Percentiles rank a stretch among this genome's conserved stretches.
Conservation (phyloP, 1,284 basidiomycete species). For the Microstroma glucosiphilum region DNA sequence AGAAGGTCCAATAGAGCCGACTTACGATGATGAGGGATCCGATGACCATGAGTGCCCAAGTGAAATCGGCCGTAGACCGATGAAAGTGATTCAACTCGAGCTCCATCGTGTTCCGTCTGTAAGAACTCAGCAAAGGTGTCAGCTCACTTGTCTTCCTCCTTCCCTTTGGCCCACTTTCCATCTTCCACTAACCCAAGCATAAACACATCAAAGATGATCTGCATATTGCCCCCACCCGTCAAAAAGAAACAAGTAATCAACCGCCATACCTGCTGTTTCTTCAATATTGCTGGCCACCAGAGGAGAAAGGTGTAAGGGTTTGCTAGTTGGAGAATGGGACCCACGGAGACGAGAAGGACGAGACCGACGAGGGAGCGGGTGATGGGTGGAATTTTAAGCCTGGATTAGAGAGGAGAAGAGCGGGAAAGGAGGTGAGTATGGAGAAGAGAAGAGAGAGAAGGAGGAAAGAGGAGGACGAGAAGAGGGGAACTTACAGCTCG, state of each 20-base stretch:
- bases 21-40: constrained; percentile 22
- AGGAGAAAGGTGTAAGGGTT: constrained; percentile 61
- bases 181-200: constrained; percentile 15
- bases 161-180: background rate
- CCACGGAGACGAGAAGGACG: constrained; percentile 61
- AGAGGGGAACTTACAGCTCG: background rate
- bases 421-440: background rate
- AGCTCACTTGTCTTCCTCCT: background rate
- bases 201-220: constrained; percentile 40
- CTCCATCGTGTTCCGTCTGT: constrained; percentile 25
- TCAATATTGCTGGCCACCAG: constrained; percentile 55
- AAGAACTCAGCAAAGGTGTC: background rate
- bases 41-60: constrained; percentile 38
- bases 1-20: constrained; percentile 1
- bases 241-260: constrained; percentile 70
- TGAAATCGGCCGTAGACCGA: constrained; percentile 34
- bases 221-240: constrained; percentile 16
- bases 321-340: constrained; percentile 61
- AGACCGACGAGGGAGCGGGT: constrained; percentile 67
- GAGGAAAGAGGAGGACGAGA: background rate
- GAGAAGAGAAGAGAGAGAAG: background rate
- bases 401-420: background rate
- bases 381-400: constrained; percentile 70
- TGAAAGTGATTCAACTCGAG: constrained; percentile 36
- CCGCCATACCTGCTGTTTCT: constrained; percentile 64